These are phyloP conservation scores for Lichtheimia hyalospora DNA, from an alignment of 371 early-diverging fungal genomes.

Conservation along the genomic window DNA sequence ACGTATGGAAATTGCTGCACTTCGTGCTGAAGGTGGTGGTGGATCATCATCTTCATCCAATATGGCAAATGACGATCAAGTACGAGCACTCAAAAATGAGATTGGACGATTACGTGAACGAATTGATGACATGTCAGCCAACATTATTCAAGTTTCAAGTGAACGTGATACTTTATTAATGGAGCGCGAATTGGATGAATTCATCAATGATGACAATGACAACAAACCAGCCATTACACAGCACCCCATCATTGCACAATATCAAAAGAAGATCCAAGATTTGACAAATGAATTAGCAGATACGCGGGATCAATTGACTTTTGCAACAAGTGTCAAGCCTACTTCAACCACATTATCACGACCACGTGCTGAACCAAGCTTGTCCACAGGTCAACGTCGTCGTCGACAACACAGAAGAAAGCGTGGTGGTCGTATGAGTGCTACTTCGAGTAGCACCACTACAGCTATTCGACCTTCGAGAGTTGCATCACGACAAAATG, in stretches of 20 bases:
- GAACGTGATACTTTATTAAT: conserved; percentile 63
- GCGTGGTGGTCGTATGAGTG: conserved; percentile 13
- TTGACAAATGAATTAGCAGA: conserved; percentile 53
- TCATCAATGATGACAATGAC: conserved; percentile 19
- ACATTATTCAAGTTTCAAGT: conserved; percentile 52
- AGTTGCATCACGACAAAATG: background rate
- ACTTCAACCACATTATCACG: conserved; percentile 25
- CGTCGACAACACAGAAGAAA: conserved; percentile 14
- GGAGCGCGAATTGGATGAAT: conserved; percentile 49
- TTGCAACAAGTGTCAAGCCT: conserved; percentile 27
- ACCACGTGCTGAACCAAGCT: background rate
- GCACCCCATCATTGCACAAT: conserved; percentile 57
- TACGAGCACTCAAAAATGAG: conserved; percentile 47
- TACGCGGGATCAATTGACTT: conserved; percentile 32
- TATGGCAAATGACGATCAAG: conserved; percentile 35
- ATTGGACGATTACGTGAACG: conserved; percentile 55
- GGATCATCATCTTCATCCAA: conserved; percentile 8
- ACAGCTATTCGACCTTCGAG: conserved; percentile 10
- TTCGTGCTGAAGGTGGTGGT: conserved; percentile 43
- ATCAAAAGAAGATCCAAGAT: conserved; percentile 55
- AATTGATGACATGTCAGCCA: conserved; percentile 42
- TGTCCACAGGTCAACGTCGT: conserved; percentile 7
- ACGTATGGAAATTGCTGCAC: conserved; percentile 58
- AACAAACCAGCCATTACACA: conserved; percentile 54
- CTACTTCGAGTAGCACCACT: conserved; percentile 26